A percentile compares a stretch with the other conserved stretches of the same genome.
phyloP scores from a whole-genome alignment of 345 rosid species.

The Passiflora organensis region DNA sequence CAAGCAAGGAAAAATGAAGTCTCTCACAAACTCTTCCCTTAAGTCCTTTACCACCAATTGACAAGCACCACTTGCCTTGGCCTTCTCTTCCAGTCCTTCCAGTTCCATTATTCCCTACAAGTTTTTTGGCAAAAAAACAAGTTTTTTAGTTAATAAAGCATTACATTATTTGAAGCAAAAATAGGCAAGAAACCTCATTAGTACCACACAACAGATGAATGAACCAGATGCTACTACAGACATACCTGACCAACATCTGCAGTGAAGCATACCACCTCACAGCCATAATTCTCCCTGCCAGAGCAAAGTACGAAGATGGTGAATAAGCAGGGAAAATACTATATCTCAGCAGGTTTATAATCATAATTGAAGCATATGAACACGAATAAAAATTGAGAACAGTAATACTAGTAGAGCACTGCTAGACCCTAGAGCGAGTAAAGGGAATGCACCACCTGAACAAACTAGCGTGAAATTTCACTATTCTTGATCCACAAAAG shows the following conservation, averaged over 20 bases:
- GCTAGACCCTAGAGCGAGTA: too few species aligned
- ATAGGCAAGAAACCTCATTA: neutral
- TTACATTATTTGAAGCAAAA: neutral
- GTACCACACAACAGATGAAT: neutral
- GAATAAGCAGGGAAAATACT: too few species aligned
- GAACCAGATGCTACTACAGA: neutral
- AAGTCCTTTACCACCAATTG: slow-evolving; percentile 89
- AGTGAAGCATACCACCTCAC: slow-evolving; percentile 99
- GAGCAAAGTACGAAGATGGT: neutral
- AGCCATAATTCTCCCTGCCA: slow-evolving; percentile 89
- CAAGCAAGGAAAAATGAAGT: slow-evolving; percentile 80
- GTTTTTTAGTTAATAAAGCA: neutral
- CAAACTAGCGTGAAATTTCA: too few species aligned
- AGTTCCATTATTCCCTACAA: slow-evolving; percentile 74
- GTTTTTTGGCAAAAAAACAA: neutral
- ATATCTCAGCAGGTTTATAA: too few species aligned
- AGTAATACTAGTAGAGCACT: too few species aligned
- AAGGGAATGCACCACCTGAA: too few species aligned
- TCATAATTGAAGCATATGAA: too few species aligned
- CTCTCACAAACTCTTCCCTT: slow-evolving; percentile 82
- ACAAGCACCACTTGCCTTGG: slow-evolving; percentile 95
- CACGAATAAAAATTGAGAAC: too few species aligned
- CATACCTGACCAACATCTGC: slow-evolving; percentile 98
- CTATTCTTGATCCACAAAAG: too few species aligned
- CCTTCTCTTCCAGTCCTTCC: slow-evolving; percentile 92